Base-by-base conservation (phyloP, 202 grass and related monocot species). In the Alloteropsis angusta region DNA sequence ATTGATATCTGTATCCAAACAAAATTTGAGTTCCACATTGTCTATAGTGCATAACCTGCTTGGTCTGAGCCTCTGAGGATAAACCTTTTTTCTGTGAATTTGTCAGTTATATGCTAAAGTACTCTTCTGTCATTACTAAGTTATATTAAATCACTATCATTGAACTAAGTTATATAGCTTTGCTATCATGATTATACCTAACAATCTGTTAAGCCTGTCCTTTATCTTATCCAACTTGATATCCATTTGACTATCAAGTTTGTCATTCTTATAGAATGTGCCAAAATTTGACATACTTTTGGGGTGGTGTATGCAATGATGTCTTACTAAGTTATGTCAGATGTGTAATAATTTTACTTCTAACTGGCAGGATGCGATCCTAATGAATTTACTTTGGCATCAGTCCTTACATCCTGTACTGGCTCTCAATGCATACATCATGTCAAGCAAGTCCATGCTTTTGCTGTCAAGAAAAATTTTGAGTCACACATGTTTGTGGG, bases 401-500 rank as follows among this genome's bases (percentile, higher is more conserved):
- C 83, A 32, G 48, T 88, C 43, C 88, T 93, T 55, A 79, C 80
- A 65, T 90, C 85, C 28, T 88, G 83, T 79, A 36, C 72, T 84
- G 85, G 61, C 2, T 46, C 71, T 79, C 71, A 68, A 61, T 59
- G 72, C 26, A 76, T 85, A 64, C 6, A 66, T 21, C 83, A 78
- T 65, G 69, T 85, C 49, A 82, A 72, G 83, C 91, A 93, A 83
- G 63, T 90, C 5, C 91, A 93, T 80, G 78, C 91, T 78, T 69
- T 90, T 60, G 56, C 45, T 32, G 7, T 88, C 14, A 93, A 90
- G 28, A 93, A 44, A 68, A 93, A 88, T 64, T 90, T 93, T 48
- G 88, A 88, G 56, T 88, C 53, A 7, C 83, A 86, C 32, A 86
- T 88, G 74, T 93, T 90, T 72, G 88, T 90, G 44, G 91, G 91